A percentile compares a stretch with the other conserved stretches of the same genome.
Conservation (phyloP, 495 filamentous ascomycete genomes). For the Cercophora sp. region DNA sequence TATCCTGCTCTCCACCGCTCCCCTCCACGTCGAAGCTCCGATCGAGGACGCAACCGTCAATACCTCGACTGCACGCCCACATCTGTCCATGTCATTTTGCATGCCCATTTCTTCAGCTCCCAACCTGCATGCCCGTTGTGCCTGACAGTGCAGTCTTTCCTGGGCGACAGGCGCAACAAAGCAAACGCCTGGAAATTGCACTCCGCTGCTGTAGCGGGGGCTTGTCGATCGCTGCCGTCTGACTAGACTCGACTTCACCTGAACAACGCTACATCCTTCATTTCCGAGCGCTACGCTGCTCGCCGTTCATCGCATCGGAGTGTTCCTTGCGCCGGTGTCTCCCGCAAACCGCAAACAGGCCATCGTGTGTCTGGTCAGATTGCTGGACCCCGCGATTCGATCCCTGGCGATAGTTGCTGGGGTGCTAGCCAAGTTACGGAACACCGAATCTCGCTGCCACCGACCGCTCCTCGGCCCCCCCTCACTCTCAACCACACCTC, state of each 20-base stretch:
- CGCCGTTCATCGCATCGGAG: too few species aligned
- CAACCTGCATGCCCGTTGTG: neutral
- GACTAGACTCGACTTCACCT: slow-evolving; percentile 19
- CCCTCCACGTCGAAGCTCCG: too few species aligned
- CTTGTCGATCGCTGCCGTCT: slow-evolving; percentile 30
- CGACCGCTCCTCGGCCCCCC: neutral
- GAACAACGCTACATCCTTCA: too few species aligned
- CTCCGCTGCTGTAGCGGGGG: slow-evolving; percentile 27
- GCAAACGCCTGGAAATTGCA: slow-evolving; percentile 27
- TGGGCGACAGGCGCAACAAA: neutral
- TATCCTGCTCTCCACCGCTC: neutral
- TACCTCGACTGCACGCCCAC: neutral
- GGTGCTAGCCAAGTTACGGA: neutral
- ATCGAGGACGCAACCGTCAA: too few species aligned
- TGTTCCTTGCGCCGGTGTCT: too few species aligned
- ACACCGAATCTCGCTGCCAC: neutral
- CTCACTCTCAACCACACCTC: slow-evolving; percentile 30
- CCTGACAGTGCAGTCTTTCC: neutral
- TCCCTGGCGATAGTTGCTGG: too few species aligned
- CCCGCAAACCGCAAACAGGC: neutral
- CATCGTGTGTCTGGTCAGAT: too few species aligned
- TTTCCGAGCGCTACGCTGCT: too few species aligned
- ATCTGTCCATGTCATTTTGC: neutral
- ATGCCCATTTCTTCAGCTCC: neutral
- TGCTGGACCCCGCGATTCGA: neutral